Evolutionary conservation across 805 yeast genomes (phyloP), one percentile per base, ranked within the genome.

Genomic region (Lachancea meyersii): DNA sequence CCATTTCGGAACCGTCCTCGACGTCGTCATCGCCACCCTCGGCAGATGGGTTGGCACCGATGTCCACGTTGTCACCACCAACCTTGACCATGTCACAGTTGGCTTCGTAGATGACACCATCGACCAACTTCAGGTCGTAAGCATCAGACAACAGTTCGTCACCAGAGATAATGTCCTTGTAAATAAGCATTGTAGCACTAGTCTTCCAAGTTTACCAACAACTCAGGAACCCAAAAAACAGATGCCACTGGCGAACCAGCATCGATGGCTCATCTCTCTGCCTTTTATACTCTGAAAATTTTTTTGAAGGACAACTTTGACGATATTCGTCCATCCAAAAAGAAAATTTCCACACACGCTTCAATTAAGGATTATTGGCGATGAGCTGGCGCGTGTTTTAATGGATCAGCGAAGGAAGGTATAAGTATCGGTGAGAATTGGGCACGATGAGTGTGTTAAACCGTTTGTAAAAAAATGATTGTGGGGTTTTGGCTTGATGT

Each of bases 1-100:
- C 97, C 61, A 86, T 78, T 73, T 83, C 91, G 60, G 76, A 75
- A 71, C 82, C 86, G 42, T 85, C 95, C 61, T 87, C 97, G 41
- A 79, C 67, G 28, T 84, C 96, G 33, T 70, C 88, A 43, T 66
- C 87, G 68, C 74, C 97, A 58, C 76, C 97, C 75, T 93, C 98
- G 57, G 97, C 97, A 63, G 96, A 87, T 66, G 98, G 97, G 83
- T 93, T 93, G 64, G 96, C 98, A 75, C 98, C 98, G 70, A 93
- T 93, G 72, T 93, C 97, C 60, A 93, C 80, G 67, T 93, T 93
- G 63, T 80, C 97, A 67, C 87, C 85, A 69, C 79, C 81, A 63
- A 93, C 87, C 62, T 75, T 82, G 70, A 93, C 79, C 93, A 88
- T 81, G 63, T 78, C 74, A 75, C 97, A 88, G 82, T 93, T 86